phyloP scores from a whole-genome alignment of 495 filamentous ascomycete species.

The Trypethelium eluteriae region DNA sequence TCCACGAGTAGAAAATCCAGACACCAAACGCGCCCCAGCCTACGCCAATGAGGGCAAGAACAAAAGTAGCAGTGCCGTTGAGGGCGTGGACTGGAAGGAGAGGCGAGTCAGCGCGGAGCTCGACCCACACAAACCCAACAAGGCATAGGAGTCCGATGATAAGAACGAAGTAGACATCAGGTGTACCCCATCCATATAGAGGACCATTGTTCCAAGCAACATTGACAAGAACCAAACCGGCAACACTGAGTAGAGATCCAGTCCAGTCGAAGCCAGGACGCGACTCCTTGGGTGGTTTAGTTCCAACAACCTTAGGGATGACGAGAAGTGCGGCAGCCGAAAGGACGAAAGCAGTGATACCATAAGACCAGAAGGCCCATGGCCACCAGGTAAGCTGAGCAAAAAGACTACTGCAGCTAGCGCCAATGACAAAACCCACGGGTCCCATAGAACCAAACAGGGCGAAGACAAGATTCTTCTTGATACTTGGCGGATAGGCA shows the following conservation, averaged over 20 bases:
- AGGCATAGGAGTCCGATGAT: constrained; percentile 29
- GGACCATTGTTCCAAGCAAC: constrained; percentile 30
- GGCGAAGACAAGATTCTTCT: constrained; percentile 32
- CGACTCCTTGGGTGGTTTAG: constrained; percentile 8
- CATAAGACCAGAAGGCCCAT: constrained; percentile 32
- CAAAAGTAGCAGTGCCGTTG: constrained; percentile 26
- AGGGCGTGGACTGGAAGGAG: constrained; percentile 27
- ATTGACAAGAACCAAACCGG: constrained; percentile 31
- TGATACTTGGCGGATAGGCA: constrained; percentile 29
- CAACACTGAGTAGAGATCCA: constrained; percentile 28
- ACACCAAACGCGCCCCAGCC: constrained; percentile 32
- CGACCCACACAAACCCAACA: constrained; percentile 27
- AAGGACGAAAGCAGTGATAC: constrained; percentile 22
- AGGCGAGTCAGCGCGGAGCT: constrained; percentile 24
- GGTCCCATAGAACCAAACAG: constrained; percentile 32
- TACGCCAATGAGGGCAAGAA: constrained; percentile 26
- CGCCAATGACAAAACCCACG: constrained; percentile 29
- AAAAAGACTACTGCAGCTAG: constrained; percentile 26
- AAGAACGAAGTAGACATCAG: constrained; percentile 30
- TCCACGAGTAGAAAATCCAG: constrained; percentile 30
- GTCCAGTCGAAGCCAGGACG: constrained; percentile 26
- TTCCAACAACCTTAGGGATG: constrained; percentile 23
- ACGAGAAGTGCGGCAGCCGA: constrained; percentile 18
- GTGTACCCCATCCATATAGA: constrained; percentile 27
- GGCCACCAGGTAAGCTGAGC: constrained; percentile 30